Evolutionary conservation across 1,284 basidiomycete species (phyloP), one percentile per base, ranked within the genome.

Genomic region (Omphalotus olearius): DNA sequence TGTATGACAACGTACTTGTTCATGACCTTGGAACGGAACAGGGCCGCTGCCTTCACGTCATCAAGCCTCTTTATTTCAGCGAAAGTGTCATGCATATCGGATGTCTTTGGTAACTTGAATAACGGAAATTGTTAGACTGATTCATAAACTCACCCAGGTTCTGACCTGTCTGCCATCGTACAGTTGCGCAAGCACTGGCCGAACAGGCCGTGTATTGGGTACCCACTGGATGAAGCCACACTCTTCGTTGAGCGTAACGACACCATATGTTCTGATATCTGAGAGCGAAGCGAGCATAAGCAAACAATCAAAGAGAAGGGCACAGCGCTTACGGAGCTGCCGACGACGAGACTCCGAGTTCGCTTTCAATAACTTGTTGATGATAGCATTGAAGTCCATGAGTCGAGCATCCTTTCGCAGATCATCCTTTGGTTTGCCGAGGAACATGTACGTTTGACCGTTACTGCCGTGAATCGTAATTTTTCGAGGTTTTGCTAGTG

Each of bases 221-320:
- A 99, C 97, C 97, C 97, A 99, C 82, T 99, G 94, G 55, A 99
- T 93, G 54, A 99, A 82, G 0, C 97, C 97, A 62, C 95, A 98
- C 60, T 97, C 93, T 62, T 99, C 96, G 64, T 98, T 98, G 53
- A 99, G 75, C 1, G 95, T 93, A 17, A 98, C 89, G 16, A 99
- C 94, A 6, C 93, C 93, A 62, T 99, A 99, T 2, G 95, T 98
- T 26, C 95, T 84, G 56, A 98, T 92, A 64, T 89, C 96, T 98
- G 36, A 30, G 16, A 33, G 13, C 10, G 6, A n/a, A 40, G 18
- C 23, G 14, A 35, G 17, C 20, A 16, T 18, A 33, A 33, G 30
- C n/a, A 14, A 9, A 38, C 20, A 17, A 46, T 10, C 16, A 16
- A 10, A 35, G 10, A 76, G 30, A 33, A 33, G 2, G 3, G 7